Base-by-base conservation (phyloP, 2,329 filamentous ascomycete species). In the Ophiostoma australiae region DNA sequence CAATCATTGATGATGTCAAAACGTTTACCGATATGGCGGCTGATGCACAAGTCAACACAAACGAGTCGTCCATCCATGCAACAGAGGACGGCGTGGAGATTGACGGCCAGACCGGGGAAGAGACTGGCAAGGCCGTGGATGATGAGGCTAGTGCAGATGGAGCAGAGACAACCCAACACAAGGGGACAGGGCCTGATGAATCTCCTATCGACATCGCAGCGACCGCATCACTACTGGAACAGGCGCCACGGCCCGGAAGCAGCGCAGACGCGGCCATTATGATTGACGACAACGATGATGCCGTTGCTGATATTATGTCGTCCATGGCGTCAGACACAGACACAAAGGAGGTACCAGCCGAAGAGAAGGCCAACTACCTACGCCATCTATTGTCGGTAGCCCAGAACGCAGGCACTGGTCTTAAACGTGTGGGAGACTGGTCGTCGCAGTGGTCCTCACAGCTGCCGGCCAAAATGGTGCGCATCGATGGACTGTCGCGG, bases 371-470 rank as follows among this genome's bases (percentile, higher is more conserved):
- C 66, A 80, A 79, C 0, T 86, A 86, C 74, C 79, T 85, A 75
- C 80, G 81, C 35, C 82, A 86, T 70, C 80, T 86, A 1, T 83
- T 86, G 75, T 76, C 77, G 1, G 79, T 86, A 3, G 84, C 84
- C 0, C 82, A 85, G 72, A 81, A 84, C 55, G 80, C 84, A 0
- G 82, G 84, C 3, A 82, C 81, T 0, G 83, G 79, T 1, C 78
- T 84, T 3, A 81, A 79, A 27, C 55, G 52, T 13, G 70, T 73
- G 20, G 70, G 72, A 15, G 70, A 65, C 17, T 65, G 61, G 61
- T 65, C 61, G 33, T 31, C 61, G 1, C 61, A 71, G 27, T 74
- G 73, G 73, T 72, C 73, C 69, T 81, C 81, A 0, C 85, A 82
- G 76, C 78, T 83, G 65, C 84, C 84, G 3, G 78, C 77, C 69